These are phyloP conservation scores for Hamigera avellanea DNA, from an alignment of 495 filamentous ascomycete species.

Conservation along the genomic window DNA sequence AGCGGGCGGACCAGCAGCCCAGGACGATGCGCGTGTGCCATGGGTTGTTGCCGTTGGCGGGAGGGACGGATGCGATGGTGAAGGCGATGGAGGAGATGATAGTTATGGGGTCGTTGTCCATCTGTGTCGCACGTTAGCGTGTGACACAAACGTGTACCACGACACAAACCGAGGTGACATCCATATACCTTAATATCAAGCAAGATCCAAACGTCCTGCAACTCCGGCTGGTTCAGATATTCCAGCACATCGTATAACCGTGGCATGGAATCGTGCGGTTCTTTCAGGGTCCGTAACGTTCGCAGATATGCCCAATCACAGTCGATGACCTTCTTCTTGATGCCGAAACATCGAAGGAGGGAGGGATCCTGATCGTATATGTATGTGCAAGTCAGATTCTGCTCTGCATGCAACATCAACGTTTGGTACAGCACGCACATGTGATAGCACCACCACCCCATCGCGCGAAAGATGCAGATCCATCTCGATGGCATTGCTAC, in stretches of 20 bases:
- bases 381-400: background rate
- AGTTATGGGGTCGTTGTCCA: background rate
- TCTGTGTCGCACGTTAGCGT: too few relatives aligned
- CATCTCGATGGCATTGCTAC: constrained; percentile 75
- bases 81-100: background rate
- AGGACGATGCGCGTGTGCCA: constrained; percentile 67
- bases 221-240: constrained; percentile 48
- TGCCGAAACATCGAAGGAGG: constrained; percentile 70
- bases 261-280: constrained; percentile 61
- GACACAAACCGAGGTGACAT: too few relatives aligned
- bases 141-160: too few relatives aligned
- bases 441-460: constrained; percentile 72
- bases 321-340: constrained; percentile 55
- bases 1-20: constrained; percentile 69
- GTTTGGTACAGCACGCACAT: constrained; percentile 45
- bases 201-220: constrained; percentile 64
- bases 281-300: constrained; percentile 51
- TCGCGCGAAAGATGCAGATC: constrained; percentile 79
- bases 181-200: constrained; percentile 72
- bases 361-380: constrained; percentile 48
- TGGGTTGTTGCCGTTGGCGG: constrained; percentile 26
- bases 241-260: constrained; percentile 63
- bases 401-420: too few relatives aligned
- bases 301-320: constrained; percentile 64
- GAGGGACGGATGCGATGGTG: constrained; percentile 6